Evolutionary conservation across 345 rosid species (phyloP), one percentile per base, ranked within the genome.

Genomic region (Trapa bicornis): DNA sequence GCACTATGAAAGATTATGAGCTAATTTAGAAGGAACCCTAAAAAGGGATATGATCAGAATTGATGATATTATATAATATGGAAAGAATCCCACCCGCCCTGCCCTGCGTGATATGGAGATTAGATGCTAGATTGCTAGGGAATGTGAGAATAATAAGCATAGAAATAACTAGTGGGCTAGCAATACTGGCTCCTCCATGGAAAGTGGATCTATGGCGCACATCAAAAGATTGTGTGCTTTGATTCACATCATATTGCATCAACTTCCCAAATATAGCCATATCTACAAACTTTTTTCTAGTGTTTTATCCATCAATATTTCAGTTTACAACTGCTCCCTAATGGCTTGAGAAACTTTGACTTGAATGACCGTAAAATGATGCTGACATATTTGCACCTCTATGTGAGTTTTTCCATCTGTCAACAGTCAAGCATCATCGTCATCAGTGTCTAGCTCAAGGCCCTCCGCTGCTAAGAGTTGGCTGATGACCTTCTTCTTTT

Each of bases 381-480:
- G 63, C 37, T 32, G 63, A 38, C 38, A 58, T 35, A 58, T 14
- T 52, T 12, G 0, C 11, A 50, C 60, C 70, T 47, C 12, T 37
- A 33, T 53, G 57, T 37, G 60, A 37, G 10, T 38, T 37, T 67
- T 38, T 67, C 53, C 68, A 41, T 47, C n/a, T 11, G 22, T 52
- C 41, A 37, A 22, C 58, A 6, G 43, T 36, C 47, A 45, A 5
- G 17, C 48, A 45, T 80, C 84, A 36, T 89, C 87, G 39, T 80
- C 89, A 71, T 87, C 94, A 0, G 84, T 73, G 68, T 87, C 98
- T n/a, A 93, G 88, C 74, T 93, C 97, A 3, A 90, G 89, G 65
- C 97, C 97, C 82, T 93, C 98, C 1, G 86, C 91, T 4, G 92
- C 98, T 75, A 93, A 75, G 69, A 93, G 86, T 80, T 84, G 90